These are phyloP conservation scores for Adansonia digitata DNA, from an alignment of 345 rosid genomes.

Conservation along the genomic window DNA sequence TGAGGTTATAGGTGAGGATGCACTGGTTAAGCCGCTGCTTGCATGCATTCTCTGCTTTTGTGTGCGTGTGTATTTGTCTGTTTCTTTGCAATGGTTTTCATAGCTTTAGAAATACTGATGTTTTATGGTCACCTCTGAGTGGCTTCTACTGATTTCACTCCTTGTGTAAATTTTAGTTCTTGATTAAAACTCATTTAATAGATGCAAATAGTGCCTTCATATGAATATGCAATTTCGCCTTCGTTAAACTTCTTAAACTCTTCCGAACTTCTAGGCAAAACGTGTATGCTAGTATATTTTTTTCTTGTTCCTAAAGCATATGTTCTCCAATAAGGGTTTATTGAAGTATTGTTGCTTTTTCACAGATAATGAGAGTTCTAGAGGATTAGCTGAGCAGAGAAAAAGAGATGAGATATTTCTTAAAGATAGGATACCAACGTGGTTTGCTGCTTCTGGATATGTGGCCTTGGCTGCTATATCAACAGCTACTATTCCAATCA, in stretches of 20 bases:
- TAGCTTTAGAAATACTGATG: not conserved
- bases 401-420: conserved; percentile 62
- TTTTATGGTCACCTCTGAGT: not conserved
- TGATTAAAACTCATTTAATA: not conserved
- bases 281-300: not conserved
- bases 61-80: not conserved
- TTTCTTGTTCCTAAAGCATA: not conserved
- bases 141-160: not conserved
- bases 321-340: conserved; percentile 11
- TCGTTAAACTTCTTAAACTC: not conserved
- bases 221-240: not conserved
- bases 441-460: conserved; percentile 79
- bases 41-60: not conserved
- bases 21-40: not conserved
- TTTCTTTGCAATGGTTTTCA: not conserved
- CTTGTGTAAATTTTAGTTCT: not conserved
- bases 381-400: conserved; percentile 44
- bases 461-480: conserved; percentile 83
- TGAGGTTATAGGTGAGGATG: conserved; percentile 51
- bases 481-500: conserved; percentile 59
- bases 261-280: not conserved
- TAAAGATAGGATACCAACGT: conserved; percentile 71
- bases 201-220: not conserved
- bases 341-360: conserved; percentile 1
- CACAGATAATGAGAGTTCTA: conserved; percentile 48